Conservation (phyloP, 1,139 yeast species). For the Geotrichum cucujoidarum region DNA sequence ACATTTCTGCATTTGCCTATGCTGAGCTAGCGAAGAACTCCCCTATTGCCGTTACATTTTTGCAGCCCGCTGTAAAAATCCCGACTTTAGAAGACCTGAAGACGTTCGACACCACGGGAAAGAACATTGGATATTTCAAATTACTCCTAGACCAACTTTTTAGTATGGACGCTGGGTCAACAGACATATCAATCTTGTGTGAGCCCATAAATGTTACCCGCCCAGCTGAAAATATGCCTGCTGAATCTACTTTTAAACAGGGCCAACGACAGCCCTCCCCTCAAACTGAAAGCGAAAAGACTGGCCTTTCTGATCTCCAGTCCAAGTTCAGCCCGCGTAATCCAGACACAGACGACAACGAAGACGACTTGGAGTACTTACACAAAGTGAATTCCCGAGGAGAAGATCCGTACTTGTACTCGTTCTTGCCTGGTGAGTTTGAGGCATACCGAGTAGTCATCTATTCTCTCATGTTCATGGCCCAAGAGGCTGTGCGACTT, state of each 20-base stretch:
- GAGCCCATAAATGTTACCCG: not conserved
- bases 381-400: not conserved
- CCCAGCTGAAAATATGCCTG: not conserved
- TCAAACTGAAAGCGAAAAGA: not conserved
- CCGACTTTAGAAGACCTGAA: constrained; percentile 9
- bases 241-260: not conserved
- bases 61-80: not conserved
- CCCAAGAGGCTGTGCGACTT: not conserved
- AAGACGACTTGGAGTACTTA: not conserved
- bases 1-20: not conserved
- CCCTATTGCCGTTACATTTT: not conserved
- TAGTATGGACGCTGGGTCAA: not conserved
- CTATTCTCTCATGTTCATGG: constrained; percentile 11
- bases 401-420: not conserved
- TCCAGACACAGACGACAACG: not conserved
- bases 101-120: not conserved
- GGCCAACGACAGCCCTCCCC: not conserved
- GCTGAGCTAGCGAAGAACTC: not conserved
- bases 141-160: constrained; percentile 9
- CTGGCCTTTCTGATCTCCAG: not conserved
- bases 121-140: constrained; percentile 1
- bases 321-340: not conserved
- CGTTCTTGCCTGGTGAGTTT: constrained; percentile 5
- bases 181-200: constrained; percentile 2
- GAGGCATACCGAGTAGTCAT: constrained; percentile 9